Percentiles rank a stretch among this genome's conserved stretches.
phyloP scores from a whole-genome alignment of 805 yeast species.

The Ogataea henricii region DNA sequence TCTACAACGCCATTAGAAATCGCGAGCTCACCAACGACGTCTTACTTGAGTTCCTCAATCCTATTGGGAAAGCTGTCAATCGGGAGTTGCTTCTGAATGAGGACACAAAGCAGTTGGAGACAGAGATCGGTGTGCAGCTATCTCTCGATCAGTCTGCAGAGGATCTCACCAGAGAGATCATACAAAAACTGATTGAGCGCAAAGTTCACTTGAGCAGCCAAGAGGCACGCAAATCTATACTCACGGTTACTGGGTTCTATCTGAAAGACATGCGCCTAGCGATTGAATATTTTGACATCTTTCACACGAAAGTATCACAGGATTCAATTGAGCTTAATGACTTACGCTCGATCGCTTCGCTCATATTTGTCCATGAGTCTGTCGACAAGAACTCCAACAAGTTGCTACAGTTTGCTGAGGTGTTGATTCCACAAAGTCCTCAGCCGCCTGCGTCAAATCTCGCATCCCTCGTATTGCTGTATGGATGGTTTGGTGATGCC shows the following conservation, averaged over 20 bases:
- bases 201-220: conserved; percentile 17
- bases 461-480: conserved; percentile 28
- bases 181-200: conserved; percentile 19
- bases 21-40: neutral
- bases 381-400: conserved; percentile 16
- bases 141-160: neutral
- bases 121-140: conserved; percentile 1
- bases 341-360: conserved; percentile 25
- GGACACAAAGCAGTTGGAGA: conserved; percentile 8
- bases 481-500: conserved; percentile 32
- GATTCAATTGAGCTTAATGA: conserved; percentile 24
- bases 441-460: conserved; percentile 27
- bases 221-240: conserved; percentile 15
- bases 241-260: conserved; percentile 30
- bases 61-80: conserved; percentile 25
- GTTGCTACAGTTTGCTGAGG: conserved; percentile 28
- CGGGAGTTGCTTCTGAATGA: conserved; percentile 14
- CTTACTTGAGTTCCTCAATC: conserved; percentile 12
- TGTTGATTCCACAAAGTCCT: conserved; percentile 31
- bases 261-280: conserved; percentile 25
- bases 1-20: conserved; percentile 19
- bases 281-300: conserved; percentile 24
- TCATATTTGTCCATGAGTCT: conserved; percentile 28
- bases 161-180: conserved; percentile 8
- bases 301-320: conserved; percentile 29